These are phyloP conservation scores for Yarrowia yakushimensis DNA, from an alignment of 805 yeast species.

Conservation along the genomic window DNA sequence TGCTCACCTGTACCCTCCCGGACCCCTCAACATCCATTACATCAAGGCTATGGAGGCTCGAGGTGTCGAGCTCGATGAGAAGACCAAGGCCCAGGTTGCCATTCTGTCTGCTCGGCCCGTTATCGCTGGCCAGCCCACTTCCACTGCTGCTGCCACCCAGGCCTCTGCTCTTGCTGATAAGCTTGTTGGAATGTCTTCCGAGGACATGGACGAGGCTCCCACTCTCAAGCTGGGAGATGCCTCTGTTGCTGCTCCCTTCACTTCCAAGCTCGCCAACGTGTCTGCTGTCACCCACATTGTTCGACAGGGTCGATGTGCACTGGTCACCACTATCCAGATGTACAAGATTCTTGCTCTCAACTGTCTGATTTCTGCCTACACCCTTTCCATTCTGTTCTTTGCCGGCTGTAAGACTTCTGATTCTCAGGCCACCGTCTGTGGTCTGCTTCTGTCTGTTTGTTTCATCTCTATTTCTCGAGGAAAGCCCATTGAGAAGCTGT, in stretches of 20 bases:
- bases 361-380: slow-evolving; percentile 94
- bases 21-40: slow-evolving; percentile 84
- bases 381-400: slow-evolving; percentile 85
- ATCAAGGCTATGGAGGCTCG: slow-evolving; percentile 78
- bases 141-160: slow-evolving; percentile 34
- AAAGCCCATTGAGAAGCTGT: slow-evolving; percentile 79
- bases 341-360: slow-evolving; percentile 95
- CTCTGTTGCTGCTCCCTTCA: slow-evolving; percentile 98
- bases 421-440: slow-evolving; percentile 96
- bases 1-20: slow-evolving; percentile 96
- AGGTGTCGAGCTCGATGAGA: slow-evolving; percentile 74
- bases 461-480: slow-evolving; percentile 94
- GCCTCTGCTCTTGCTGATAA: slow-evolving; percentile 58
- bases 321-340: slow-evolving; percentile 97
- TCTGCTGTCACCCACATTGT: slow-evolving; percentile 88
- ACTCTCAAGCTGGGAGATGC: slow-evolving; percentile 95
- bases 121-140: slow-evolving; percentile 39
- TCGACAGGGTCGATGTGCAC: slow-evolving; percentile 97
- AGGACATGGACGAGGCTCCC: slow-evolving; percentile 76
- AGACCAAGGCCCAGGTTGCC: slow-evolving; percentile 43
- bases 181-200: slow-evolving; percentile 52
- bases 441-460: slow-evolving; percentile 85
- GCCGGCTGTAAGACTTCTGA: slow-evolving; percentile 99
- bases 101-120: slow-evolving; percentile 37
- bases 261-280: slow-evolving; percentile 89